These are phyloP conservation scores for Phellinidium pouzarii DNA, from an alignment of 1,284 basidiomycete genomes.

Conservation along the genomic window DNA sequence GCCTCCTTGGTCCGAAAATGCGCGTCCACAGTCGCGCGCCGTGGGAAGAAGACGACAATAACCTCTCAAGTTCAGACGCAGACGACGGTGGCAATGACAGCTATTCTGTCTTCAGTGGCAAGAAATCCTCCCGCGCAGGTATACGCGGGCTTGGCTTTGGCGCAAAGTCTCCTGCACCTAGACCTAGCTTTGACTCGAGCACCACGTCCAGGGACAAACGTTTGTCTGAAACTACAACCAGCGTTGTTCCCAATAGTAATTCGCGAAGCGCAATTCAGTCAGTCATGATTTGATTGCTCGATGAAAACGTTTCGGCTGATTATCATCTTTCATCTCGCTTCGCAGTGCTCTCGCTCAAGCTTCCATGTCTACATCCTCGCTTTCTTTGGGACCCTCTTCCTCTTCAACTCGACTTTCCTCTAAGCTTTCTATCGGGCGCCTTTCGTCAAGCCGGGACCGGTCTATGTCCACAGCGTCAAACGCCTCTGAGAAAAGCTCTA, in stretches of 20 bases:
- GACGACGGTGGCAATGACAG: conserved; percentile 29
- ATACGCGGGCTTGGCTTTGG: conserved; percentile 19
- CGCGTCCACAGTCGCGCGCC: conserved; percentile 72
- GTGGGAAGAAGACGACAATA: conserved; percentile 61
- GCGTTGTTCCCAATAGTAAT: conserved; percentile 36
- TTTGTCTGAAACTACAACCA: conserved; percentile 53
- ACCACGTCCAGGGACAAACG: conserved; percentile 39
- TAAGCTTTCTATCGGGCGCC: conserved; percentile 29
- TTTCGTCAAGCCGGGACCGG: conserved; percentile 27
- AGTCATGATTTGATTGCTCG: conserved; percentile 25
- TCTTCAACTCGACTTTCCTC: conserved; percentile 31
- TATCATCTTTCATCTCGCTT: conserved; percentile 1
- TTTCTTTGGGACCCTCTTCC: conserved; percentile 30
- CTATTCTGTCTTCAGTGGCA: conserved; percentile 25
- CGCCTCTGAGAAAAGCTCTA: conserved; percentile 18
- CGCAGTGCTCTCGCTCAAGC: conserved; percentile 47
- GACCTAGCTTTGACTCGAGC: conserved; percentile 55
- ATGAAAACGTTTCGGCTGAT: conserved; percentile 3
- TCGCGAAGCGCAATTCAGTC: conserved; percentile 53
- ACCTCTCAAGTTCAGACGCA: conserved; percentile 41
- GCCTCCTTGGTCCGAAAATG: conserved; percentile 71
- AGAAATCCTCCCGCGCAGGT: conserved; percentile 20
- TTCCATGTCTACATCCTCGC: conserved; percentile 50
- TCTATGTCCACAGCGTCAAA: conserved; percentile 19
- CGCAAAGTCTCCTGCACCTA: conserved; percentile 16